Percentiles rank a stretch among this genome's conserved stretches.
phyloP scores from a whole-genome alignment of 2,329 filamentous ascomycete genomes.

The Phyllosticta paracitricarpa region DNA sequence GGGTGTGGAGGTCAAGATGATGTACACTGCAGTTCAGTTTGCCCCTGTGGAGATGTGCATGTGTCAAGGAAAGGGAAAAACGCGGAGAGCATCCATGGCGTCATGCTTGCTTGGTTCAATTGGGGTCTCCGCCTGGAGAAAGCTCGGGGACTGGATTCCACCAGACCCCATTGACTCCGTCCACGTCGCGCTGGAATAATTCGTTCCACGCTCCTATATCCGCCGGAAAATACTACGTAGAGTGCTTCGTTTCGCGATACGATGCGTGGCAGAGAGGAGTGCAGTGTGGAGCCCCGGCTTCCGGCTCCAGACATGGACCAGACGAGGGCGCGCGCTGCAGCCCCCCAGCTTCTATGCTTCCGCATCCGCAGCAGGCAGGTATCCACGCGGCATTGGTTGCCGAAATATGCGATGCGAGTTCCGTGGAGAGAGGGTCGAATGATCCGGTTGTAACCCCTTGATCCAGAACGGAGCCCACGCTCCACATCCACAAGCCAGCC shows the following conservation, averaged over 20 bases:
- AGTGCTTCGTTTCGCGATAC: neutral
- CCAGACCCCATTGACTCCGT: neutral
- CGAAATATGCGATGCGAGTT: neutral
- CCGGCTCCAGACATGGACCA: neutral
- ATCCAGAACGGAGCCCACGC: neutral
- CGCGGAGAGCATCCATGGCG: neutral
- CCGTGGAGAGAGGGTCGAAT: neutral
- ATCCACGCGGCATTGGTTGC: neutral
- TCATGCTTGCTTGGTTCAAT: neutral
- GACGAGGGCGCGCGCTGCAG: neutral
- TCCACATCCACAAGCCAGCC: neutral
- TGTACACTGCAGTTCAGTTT: neutral
- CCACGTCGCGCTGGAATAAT: no score
- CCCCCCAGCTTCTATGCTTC: neutral
- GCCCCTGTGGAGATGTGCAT: neutral
- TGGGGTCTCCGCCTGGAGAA: neutral
- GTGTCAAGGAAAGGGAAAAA: neutral
- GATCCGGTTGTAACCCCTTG: neutral
- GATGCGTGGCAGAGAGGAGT: neutral
- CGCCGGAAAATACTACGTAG: no score
- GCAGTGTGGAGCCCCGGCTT: neutral
- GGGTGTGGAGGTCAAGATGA: neutral
- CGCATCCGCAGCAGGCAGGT: neutral
- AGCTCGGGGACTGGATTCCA: neutral
- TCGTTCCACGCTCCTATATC: neutral